phyloP scores from a whole-genome alignment of 2,329 filamentous ascomycete genomes.

The Botrytis aclada region DNA sequence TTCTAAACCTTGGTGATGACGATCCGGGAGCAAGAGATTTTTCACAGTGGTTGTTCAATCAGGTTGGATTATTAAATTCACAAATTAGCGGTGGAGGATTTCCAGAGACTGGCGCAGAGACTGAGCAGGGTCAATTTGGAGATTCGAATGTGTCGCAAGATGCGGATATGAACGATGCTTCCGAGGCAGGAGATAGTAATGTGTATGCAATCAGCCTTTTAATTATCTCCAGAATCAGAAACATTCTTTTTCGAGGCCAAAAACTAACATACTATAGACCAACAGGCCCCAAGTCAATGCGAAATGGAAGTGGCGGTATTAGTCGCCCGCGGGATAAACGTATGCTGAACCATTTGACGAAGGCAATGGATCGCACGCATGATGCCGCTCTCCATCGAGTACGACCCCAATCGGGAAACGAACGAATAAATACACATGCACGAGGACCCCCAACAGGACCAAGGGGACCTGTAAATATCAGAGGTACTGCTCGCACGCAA shows the following conservation, averaged over 20 bases:
- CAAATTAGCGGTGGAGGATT: slow-evolving; percentile 52
- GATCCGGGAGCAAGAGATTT: slow-evolving; percentile 82
- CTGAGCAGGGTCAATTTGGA: slow-evolving; percentile 57
- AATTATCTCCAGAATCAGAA: neutral
- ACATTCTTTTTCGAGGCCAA: slow-evolving; percentile 14
- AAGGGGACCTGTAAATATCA: slow-evolving; percentile 47
- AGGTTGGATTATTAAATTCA: slow-evolving; percentile 66
- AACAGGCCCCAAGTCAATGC: slow-evolving; percentile 93
- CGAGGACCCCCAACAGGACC: slow-evolving; percentile 72
- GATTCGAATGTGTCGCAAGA: slow-evolving; percentile 52
- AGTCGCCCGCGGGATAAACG: slow-evolving; percentile 67
- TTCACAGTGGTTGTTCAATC: slow-evolving; percentile 88
- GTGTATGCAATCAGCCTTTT: slow-evolving; percentile 48
- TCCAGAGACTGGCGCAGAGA: slow-evolving; percentile 16
- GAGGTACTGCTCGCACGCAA: slow-evolving; percentile 38
- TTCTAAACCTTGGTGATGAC: slow-evolving; percentile 77
- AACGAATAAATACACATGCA: slow-evolving; percentile 76
- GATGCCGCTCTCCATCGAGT: slow-evolving; percentile 81
- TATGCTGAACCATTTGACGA: slow-evolving; percentile 80
- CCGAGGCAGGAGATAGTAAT: slow-evolving; percentile 48
- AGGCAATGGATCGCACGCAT: slow-evolving; percentile 72
- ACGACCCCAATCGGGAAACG: slow-evolving; percentile 66
- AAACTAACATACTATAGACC: slow-evolving; percentile 60
- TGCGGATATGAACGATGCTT: slow-evolving; percentile 66
- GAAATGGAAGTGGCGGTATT: slow-evolving; percentile 54